Conservation (phyloP, 2,329 filamentous ascomycete genomes). For the Knoxdaviesia capensis region DNA sequence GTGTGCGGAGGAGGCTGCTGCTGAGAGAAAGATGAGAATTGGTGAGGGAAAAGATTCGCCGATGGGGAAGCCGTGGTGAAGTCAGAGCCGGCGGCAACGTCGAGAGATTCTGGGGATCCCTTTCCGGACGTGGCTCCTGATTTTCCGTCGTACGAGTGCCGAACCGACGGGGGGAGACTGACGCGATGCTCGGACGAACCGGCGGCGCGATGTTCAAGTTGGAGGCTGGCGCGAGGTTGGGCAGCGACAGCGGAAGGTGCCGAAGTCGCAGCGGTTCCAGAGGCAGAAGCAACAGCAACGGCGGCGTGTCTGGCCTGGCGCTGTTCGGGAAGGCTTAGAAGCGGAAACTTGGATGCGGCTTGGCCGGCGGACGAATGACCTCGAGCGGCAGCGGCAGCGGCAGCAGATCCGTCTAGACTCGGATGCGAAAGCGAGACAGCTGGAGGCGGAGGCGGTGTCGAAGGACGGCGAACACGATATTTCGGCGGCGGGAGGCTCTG, state of each 20-base stretch:
- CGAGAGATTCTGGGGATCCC: no score
- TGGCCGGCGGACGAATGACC: slow-evolving; percentile 8
- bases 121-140: slow-evolving; percentile 7
- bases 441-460: slow-evolving; percentile 28
- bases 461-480: slow-evolving; percentile 19
- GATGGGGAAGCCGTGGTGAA: background rate
- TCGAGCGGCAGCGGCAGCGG: slow-evolving; percentile 14
- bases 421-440: slow-evolving; percentile 27
- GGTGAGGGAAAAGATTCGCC: background rate
- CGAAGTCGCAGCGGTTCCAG: no score
- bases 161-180: slow-evolving; percentile 31
- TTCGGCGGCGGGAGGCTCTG: slow-evolving; percentile 10
- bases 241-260: no score
- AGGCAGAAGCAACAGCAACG: background rate
- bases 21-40: no score
- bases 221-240: slow-evolving; percentile 26
- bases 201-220: slow-evolving; percentile 24
- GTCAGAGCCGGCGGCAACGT: slow-evolving; percentile 3
- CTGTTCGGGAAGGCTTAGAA: slow-evolving; percentile 30
- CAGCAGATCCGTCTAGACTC: slow-evolving; percentile 15
- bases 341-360: slow-evolving; percentile 25
- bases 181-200: slow-evolving; percentile 22
- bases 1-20: no score
- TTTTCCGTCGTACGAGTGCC: slow-evolving; percentile 32
- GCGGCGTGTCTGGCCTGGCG: slow-evolving; percentile 22